phyloP scores from a whole-genome alignment of 2,329 filamentous ascomycete genomes.

The Aspergillus terreus region DNA sequence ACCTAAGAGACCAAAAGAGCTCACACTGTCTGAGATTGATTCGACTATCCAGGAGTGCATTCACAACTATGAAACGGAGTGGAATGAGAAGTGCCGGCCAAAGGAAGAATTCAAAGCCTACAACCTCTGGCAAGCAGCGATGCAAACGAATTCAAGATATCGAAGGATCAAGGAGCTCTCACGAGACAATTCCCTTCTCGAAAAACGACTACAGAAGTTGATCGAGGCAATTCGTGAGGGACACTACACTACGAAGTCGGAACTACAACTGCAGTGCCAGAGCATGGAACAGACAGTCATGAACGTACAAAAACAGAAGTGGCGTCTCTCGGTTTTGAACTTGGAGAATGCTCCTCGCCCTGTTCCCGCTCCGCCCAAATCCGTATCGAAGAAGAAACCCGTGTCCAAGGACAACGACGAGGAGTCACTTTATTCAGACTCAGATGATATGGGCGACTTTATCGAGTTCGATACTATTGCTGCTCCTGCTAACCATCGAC shows the following conservation, averaged over 20 bases:
- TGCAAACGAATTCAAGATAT: conserved; percentile 37
- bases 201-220: conserved; percentile 55
- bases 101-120: conserved; percentile 56
- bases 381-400: conserved; percentile 2
- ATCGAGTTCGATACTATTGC: conserved; percentile 24
- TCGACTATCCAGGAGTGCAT: conserved; percentile 55
- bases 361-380: conserved; percentile 13
- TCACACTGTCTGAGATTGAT: conserved; percentile 49
- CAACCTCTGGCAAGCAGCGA: conserved; percentile 58
- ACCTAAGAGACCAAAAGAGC: conserved; percentile 22
- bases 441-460: conserved; percentile 24
- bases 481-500: background rate
- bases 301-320: conserved; percentile 47
- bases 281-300: conserved; percentile 64
- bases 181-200: conserved; percentile 40
- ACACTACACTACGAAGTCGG: conserved; percentile 50
- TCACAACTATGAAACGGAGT: conserved; percentile 48
- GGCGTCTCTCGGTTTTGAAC: conserved; percentile 44
- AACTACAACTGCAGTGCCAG: conserved; percentile 55
- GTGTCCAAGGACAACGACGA: conserved; percentile 20
- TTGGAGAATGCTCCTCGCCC: conserved; percentile 28
- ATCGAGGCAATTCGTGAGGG: conserved; percentile 51
- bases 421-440: conserved; percentile 33
- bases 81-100: conserved; percentile 58
- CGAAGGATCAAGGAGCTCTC: conserved; percentile 45